phyloP scores from a whole-genome alignment of 306 rosid species.

The Trifolium fragiferum region DNA sequence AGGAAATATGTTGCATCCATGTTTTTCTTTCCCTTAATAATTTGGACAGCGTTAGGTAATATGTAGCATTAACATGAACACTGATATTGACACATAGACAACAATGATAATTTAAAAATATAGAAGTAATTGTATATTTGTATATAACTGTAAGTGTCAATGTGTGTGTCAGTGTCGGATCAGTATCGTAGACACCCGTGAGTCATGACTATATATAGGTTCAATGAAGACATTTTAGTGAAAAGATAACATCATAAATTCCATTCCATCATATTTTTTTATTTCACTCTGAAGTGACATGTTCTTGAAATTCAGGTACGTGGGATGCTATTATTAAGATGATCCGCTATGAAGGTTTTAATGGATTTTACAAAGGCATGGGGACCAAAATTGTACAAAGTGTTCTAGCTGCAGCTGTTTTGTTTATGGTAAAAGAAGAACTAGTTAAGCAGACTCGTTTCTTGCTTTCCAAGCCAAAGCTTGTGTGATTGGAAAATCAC shows the following conservation, averaged over 20 bases:
- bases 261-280: neutral
- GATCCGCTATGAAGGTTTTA: slow-evolving; percentile 80
- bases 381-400: slow-evolving; percentile 88
- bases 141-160: too few species aligned
- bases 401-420: slow-evolving; percentile 95
- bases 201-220: too few species aligned
- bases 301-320: slow-evolving; percentile 69
- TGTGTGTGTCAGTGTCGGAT: too few species aligned
- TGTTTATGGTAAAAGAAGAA: slow-evolving; percentile 96
- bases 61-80: too few species aligned
- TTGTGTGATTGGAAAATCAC: slow-evolving; percentile 44
- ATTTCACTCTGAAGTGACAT: neutral
- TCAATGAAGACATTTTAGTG: too few species aligned
- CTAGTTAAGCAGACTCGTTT: slow-evolving; percentile 66
- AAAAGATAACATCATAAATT: neutral
- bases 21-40: too few species aligned
- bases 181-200: too few species aligned
- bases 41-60: neutral
- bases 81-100: too few species aligned
- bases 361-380: slow-evolving; percentile 95
- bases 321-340: slow-evolving; percentile 82
- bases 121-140: too few species aligned
- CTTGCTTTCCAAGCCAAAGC: slow-evolving; percentile 70
- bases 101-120: too few species aligned
- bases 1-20: too few species aligned